Evolutionary conservation across 331 rosid species (phyloP), one percentile per base, ranked within the genome.

Genomic region (Phaseolus coccineus): DNA sequence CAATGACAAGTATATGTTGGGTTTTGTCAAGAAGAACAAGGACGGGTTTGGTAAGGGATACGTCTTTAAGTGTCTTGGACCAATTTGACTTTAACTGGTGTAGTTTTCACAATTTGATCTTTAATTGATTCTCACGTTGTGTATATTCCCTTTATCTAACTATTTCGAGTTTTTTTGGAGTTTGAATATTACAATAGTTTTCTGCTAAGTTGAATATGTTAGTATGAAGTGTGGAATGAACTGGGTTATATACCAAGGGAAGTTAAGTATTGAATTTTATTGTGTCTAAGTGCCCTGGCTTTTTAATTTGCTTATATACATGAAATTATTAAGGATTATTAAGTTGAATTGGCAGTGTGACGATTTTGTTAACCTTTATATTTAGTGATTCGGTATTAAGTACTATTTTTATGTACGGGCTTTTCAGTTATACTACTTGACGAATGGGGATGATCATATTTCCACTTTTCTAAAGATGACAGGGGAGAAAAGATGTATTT

Each of bases 11-110:
- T 68, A 90, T 76, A 80, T 96, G 83, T 30, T 76, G 87, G 82
- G 85, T 74, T 79, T 90, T 55, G 70, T 90, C 62, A 96, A 81
- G 79, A 91, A 91, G 96, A 93, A 90, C 88, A 96, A 91, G 84
- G 93, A 95, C 71, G 98, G 99, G 76, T 96, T 81, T 77, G 97
- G 98, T 94, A 78, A 85, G 93, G 77, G 68, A 67, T 53, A 25
- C 25, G 4, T 28, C 62, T 40, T 74, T 58, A 14, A 33, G 4
- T 73, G 15, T 62, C 15, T 11, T 50, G 25, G 46, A 73, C 28
- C 73, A 44, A 14, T 81, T 68, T 31, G 25, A 51, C 30, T 61
- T 73, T 59, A 44, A 39, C 46, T 52, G 11, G 42, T 42, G 24
- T n/a, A 55, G 28, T 42, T 51, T 65, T 48, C 31, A 12, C 31